Base-by-base conservation (phyloP, 202 grass and related monocot species). In the Setaria italica region DNA sequence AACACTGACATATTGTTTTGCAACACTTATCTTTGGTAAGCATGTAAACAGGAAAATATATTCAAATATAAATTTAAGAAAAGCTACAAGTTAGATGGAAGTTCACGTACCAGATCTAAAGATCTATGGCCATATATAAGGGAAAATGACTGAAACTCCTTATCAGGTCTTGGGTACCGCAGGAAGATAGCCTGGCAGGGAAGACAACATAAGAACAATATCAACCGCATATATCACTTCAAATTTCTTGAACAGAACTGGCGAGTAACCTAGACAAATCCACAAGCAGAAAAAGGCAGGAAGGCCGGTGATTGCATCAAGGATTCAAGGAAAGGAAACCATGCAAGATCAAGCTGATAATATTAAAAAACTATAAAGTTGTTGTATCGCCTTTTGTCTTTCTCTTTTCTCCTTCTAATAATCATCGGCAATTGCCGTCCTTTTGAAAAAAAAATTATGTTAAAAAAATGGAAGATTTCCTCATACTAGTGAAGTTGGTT, bases 81-180 rank as follows among this genome's bases (percentile, higher is more conserved):
- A 55, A 82, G 37, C 11, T 21, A 46, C 39, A 15, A 20, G 50
- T 55, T 82, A 54, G 47, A 64, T 56, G 50, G 68, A 75, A 69
- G 67, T 81, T 51, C 39, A 72, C 81, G 70, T 73, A 95, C 93
- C 86, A 95, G 60, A 95, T 95, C 93, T 79, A 95, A 82, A 80
- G 93, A 92, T 72, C 90, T 88, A 14, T 91, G 85, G 25, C 84
- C 84, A 67, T 92, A 95, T 85, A 95, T 85, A 59, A 95, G 93
- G 67, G 90, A 95, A 69, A 95, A 95, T 67, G 93, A 92, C 64
- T 95, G 90, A 49, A 87, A 87, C 85, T 95, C 93, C 86, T 95
- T 95, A 77, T 92, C 93, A 67, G 93, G 93, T 56, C 86, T 86
- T 85, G 93, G 90, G 82, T 92, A 77, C 62, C 93, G 57, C 54